A percentile compares a stretch with the other conserved stretches of the same genome.
These are phyloP conservation scores for Rhodotorula kratochvilovae DNA, from an alignment of 768 basidiomycete genomes.

Conservation along the genomic window DNA sequence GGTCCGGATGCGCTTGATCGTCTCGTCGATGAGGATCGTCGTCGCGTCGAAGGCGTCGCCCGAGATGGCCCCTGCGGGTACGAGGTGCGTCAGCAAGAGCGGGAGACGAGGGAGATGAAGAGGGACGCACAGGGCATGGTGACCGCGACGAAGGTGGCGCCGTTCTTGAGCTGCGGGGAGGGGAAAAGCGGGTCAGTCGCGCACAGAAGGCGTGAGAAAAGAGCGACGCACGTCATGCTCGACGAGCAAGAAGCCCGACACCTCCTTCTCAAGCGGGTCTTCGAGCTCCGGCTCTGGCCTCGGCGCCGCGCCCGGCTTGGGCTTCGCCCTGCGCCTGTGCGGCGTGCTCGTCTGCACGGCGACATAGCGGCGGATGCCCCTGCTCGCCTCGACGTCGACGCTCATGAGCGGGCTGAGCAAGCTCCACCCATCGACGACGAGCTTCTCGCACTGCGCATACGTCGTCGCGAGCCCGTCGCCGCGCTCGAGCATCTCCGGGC, in stretches of 20 bases:
- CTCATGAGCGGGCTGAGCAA: slow-evolving; percentile 5
- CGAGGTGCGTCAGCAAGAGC: background rate
- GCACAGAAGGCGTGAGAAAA: no score
- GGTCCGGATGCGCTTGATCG: slow-evolving; percentile 1
- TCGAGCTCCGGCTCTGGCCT: background rate
- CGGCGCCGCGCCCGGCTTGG: background rate
- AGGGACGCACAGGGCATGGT: slow-evolving; percentile 17
- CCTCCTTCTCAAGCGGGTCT: slow-evolving; percentile 9
- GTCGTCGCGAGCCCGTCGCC: slow-evolving; percentile 18
- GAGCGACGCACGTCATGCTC: slow-evolving; percentile 11
- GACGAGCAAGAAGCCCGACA: slow-evolving; percentile 17
- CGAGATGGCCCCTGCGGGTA: background rate
- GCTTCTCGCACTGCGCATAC: slow-evolving; percentile 17
- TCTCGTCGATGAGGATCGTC: slow-evolving; percentile 16
- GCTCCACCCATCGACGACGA: slow-evolving; percentile 20
- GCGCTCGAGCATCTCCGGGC: slow-evolving; percentile 22
- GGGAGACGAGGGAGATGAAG: background rate
- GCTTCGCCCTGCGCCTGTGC: slow-evolving; percentile 14
- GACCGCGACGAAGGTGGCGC: slow-evolving; percentile 16
- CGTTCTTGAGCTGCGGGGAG: background rate
- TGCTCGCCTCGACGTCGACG: slow-evolving; percentile 5
- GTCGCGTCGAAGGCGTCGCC: slow-evolving; percentile 28
- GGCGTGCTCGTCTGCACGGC: slow-evolving; percentile 8
- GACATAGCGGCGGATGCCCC: slow-evolving; percentile 4
- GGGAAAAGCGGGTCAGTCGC: background rate